These are phyloP conservation scores for Flaveria brownii DNA, from an alignment of 129 eudicot species.

Conservation along the genomic window DNA sequence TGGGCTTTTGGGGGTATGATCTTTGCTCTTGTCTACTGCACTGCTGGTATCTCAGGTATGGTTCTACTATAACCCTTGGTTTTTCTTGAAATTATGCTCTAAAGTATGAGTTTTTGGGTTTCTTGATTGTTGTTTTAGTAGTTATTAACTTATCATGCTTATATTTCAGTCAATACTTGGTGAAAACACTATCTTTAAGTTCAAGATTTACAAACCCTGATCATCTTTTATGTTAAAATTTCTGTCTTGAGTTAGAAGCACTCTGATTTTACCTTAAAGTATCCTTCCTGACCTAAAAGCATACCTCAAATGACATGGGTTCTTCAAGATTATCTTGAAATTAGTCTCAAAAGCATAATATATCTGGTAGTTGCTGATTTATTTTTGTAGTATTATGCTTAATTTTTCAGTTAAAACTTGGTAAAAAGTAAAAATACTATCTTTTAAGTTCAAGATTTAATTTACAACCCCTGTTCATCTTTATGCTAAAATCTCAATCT, in stretches of 20 bases:
- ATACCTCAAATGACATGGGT: constrained; percentile 15
- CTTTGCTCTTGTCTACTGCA: constrained; percentile 89
- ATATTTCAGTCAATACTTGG: not conserved
- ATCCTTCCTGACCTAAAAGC: no score
- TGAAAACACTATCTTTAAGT: not conserved
- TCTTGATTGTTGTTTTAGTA: no score
- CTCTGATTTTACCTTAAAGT: no score
- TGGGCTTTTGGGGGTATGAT: constrained; percentile 98
- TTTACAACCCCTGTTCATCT: no score
- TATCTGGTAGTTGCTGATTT: no score
- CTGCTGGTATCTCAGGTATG: constrained; percentile 83
- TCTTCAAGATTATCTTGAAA: constrained; percentile 5
- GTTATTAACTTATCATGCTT: not conserved
- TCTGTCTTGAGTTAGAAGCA: no score
- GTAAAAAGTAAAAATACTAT: no score
- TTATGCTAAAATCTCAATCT: no score
- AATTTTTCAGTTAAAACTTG: no score
- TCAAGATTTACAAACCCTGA: not conserved
- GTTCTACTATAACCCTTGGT: not conserved
- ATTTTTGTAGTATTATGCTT: no score
- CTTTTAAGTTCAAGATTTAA: no score
- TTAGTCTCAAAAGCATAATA: not conserved
- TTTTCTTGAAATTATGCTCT: not conserved
- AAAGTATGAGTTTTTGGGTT: not conserved
- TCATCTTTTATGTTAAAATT: no score